Evolutionary conservation across 1,284 basidiomycete species (phyloP).

Genomic region (Entoloma clypeatum): DNA sequence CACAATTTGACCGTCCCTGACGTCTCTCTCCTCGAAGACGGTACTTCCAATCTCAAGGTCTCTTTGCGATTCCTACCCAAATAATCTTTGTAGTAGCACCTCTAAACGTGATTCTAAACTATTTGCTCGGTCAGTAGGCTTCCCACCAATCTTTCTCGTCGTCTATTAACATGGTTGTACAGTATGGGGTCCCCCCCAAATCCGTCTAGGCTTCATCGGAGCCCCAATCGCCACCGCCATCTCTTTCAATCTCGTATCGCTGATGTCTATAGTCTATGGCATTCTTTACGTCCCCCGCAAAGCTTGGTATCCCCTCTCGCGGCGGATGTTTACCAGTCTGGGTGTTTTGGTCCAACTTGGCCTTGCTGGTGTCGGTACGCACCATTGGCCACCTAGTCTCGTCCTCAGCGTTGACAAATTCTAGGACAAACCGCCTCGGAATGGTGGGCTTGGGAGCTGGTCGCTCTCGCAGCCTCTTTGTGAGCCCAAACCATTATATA

Average conservation of each 20-base stretch:
- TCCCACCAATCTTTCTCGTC: neutral
- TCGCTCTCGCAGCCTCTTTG: constrained; percentile 54
- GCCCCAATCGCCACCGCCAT: constrained; percentile 89
- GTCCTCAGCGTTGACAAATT: neutral
- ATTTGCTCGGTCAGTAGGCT: constrained; percentile 58
- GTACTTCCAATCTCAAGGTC: constrained; percentile 87
- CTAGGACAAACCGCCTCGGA: constrained; percentile 58
- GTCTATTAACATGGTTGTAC: constrained; percentile 2
- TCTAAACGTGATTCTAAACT: constrained; percentile 82
- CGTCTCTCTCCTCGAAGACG: constrained; percentile 42
- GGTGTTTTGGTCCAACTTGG: constrained; percentile 74
- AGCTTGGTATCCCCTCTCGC: constrained; percentile 82
- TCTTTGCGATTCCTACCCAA: constrained; percentile 81
- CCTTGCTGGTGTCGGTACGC: constrained; percentile 68
- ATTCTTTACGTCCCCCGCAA: constrained; percentile 70
- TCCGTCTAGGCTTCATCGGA: constrained; percentile 88
- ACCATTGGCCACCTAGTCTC: constrained; percentile 7
- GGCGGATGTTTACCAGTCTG: constrained; percentile 64
- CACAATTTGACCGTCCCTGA: constrained; percentile 15
- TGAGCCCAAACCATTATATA: constrained; percentile 15
- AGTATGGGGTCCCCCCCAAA: constrained; percentile 81
- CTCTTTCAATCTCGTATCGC: constrained; percentile 81
- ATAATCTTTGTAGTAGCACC: constrained; percentile 85
- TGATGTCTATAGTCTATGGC: constrained; percentile 71
- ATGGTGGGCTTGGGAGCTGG: constrained; percentile 92